Evolutionary conservation across 2,329 filamentous ascomycete species (phyloP).

Genomic region (Zymoseptoria pseudotritici): DNA sequence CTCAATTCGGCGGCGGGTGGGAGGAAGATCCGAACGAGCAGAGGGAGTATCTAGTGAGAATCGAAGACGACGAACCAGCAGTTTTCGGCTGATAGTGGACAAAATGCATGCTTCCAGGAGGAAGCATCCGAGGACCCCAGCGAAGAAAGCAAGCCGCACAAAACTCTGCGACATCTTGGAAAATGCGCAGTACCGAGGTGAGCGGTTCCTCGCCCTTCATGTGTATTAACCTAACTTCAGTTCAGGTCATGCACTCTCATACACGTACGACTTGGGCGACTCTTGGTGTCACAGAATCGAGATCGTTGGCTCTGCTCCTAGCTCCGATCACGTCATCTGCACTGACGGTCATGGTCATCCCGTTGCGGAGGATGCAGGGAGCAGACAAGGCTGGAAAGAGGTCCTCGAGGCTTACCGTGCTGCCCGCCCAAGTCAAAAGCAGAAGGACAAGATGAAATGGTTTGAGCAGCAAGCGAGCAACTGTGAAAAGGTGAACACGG

Average conservation of each 20-base stretch:
- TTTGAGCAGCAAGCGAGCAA: constrained; percentile 24
- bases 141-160: constrained; percentile 10
- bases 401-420: constrained; percentile 28
- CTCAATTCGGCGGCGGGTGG: constrained; percentile 1
- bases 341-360: constrained; percentile 25
- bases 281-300: constrained; percentile 23
- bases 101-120: constrained; percentile 3
- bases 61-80: constrained; percentile 2
- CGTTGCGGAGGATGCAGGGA: constrained; percentile 29
- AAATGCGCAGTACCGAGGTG: constrained; percentile 5
- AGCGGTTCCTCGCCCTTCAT: neutral
- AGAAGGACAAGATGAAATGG: constrained; percentile 25
- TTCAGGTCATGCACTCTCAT: constrained; percentile 6
- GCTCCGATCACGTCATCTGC: neutral
- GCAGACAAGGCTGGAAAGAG: constrained; percentile 24
- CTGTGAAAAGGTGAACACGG: constrained; percentile 10
- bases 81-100: constrained; percentile 6
- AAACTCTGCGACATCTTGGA: constrained; percentile 16
- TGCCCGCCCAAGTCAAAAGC: constrained; percentile 15
- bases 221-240: neutral
- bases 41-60: constrained; percentile 4
- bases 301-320: constrained; percentile 8
- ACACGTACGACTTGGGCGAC: constrained; percentile 25
- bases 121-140: constrained; percentile 13
- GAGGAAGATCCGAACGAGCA: neutral